Base-by-base conservation (phyloP, 208 protist species). In the Crithidia expoeki region DNA sequence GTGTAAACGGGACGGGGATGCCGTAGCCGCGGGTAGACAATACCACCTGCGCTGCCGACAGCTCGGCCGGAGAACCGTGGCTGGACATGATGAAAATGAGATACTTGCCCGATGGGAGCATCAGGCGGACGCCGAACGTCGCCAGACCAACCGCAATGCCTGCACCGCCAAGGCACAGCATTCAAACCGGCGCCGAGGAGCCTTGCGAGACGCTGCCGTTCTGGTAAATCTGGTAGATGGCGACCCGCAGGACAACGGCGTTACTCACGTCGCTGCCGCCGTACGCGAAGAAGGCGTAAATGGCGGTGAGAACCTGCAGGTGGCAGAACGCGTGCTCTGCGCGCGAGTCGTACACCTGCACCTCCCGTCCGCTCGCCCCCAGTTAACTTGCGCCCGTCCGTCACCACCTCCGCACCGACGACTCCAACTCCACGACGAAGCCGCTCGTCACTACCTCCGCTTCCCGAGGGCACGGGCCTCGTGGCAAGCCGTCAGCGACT, bases 1-100 rank as follows among this genome's bases (percentile, higher is more conserved):
- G 93, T 23, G 94, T 97, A 11, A 91, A 95, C 16, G 86, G 93
- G 32, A 97, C 80, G 23, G 94, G 91, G 52, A 95, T 75, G 44
- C 80, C 80, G 49, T 82, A 85, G 32, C 33, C 61, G 30, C 87
- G 88, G 46, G 88, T 84, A 30, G 92, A 56, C 9, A 90, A 81
- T 12, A 96, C 79, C 52, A 93, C 79, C 5, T 89, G 68, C 64
- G 87, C 84, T 33, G 84, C 82, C 16, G 84, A 53, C 62, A 93
- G 71, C 74, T 93, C 82, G 25, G 84, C 85, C 34, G 67, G 71
- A 80, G 78, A 90, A 59, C 79, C 81, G 27, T 77, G 79, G 47
- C 74, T 64, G 25, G 85, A 78, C 16, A 87, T 94, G 46, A 94
- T 75, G 27, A 79, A 61, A 33, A 85, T 77, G 2, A 81, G 60